Conservation (phyloP, 192 early-diverging fungal genomes). For the Backusella circina region DNA sequence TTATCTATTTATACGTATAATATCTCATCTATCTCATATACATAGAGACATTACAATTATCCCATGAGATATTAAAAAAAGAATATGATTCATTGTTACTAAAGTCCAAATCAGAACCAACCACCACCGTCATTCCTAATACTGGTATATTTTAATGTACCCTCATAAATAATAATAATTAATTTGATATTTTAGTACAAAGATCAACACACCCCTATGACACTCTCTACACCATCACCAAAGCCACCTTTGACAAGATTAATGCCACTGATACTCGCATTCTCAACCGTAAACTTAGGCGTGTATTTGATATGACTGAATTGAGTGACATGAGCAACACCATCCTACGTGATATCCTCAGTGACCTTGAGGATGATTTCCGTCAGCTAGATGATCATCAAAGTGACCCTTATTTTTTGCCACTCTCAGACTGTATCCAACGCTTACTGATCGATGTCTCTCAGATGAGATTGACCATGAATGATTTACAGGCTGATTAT, state of each 20-base stretch:
- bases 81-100: constrained; percentile 8
- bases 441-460: constrained; percentile 48
- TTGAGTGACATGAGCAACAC: constrained; percentile 52
- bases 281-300: constrained; percentile 44
- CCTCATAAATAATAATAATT: background rate
- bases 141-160: no score
- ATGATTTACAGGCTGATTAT: constrained; percentile 58
- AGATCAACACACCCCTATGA: constrained; percentile 4
- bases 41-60: constrained; percentile 6
- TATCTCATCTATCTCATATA: background rate
- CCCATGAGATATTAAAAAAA: background rate
- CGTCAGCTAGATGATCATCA: background rate
- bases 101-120: background rate
- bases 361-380: constrained; percentile 44
- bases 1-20: background rate
- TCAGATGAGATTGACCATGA: constrained; percentile 48
- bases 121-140: background rate
- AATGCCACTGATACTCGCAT: constrained; percentile 49
- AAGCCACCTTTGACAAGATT: constrained; percentile 18
- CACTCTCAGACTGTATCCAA: constrained; percentile 40
- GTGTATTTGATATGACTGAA: constrained; percentile 56
- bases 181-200: background rate
- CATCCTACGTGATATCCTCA: constrained; percentile 48
- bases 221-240: background rate
- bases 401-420: constrained; percentile 37